Conservation (phyloP, 2,329 filamentous ascomycete species). For the Blastomyces silverae region DNA sequence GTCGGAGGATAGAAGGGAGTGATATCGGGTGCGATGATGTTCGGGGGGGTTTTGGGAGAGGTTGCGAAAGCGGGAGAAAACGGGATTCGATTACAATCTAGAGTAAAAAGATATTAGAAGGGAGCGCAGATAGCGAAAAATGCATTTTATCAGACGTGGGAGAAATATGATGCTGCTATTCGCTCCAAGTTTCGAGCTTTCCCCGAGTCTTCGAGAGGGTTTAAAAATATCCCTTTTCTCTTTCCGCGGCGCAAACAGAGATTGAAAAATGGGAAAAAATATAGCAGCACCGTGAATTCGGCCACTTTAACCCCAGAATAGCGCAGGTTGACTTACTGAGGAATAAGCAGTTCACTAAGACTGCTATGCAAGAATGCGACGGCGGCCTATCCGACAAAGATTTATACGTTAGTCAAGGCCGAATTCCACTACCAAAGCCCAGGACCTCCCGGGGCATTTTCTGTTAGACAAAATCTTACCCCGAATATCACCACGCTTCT, state of each 20-base stretch:
- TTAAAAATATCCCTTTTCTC: background rate
- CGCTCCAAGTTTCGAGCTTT: background rate
- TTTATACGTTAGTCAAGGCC: slow-evolving; percentile 13
- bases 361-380: slow-evolving; percentile 62
- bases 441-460: background rate
- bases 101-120: background rate
- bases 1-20: background rate
- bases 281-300: background rate
- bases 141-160: background rate
- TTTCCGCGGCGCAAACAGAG: background rate
- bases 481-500: slow-evolving; percentile 62
- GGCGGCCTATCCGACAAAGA: slow-evolving; percentile 46
- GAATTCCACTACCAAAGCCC: background rate
- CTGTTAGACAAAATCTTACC: slow-evolving; percentile 43
- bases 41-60: background rate
- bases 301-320: no score
- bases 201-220: background rate
- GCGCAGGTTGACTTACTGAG: slow-evolving; percentile 43
- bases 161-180: background rate
- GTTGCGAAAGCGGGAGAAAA: background rate
- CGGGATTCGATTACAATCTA: slow-evolving; percentile 6
- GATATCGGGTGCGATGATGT: background rate
- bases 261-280: background rate
- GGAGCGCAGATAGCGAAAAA: slow-evolving; percentile 23
- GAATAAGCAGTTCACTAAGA: slow-evolving; percentile 61